phyloP scores from a whole-genome alignment of 2,329 filamentous ascomycete species.

The Pestalotiopsis sp. region DNA sequence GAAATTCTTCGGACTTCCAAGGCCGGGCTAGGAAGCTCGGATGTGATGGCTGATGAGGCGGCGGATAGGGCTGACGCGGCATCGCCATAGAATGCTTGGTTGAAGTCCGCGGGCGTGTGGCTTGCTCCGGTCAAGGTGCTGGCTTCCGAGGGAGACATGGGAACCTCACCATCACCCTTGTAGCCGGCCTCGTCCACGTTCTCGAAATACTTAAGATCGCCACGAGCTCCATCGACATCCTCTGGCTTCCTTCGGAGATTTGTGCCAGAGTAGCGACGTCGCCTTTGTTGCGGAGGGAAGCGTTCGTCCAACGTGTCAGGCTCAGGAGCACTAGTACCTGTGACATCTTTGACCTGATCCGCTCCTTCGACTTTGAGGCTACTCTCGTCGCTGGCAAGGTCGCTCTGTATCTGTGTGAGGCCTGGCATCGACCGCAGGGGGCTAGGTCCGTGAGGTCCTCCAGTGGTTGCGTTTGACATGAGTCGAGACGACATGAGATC shows the following conservation, averaged over 20 bases:
- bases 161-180: slow-evolving; percentile 66
- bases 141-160: slow-evolving; percentile 18
- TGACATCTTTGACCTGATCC: slow-evolving; percentile 51
- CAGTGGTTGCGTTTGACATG: not conserved
- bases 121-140: slow-evolving; percentile 2
- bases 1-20: slow-evolving; percentile 45
- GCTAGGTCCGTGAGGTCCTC: slow-evolving; percentile 17
- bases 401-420: slow-evolving; percentile 33
- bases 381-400: slow-evolving; percentile 30
- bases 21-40: slow-evolving; percentile 37
- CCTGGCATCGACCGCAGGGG: slow-evolving; percentile 23
- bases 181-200: slow-evolving; percentile 85
- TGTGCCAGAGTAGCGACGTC: slow-evolving; percentile 82
- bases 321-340: slow-evolving; percentile 65
- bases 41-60: slow-evolving; percentile 30
- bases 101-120: slow-evolving; percentile 10
- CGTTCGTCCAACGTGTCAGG: slow-evolving; percentile 52
- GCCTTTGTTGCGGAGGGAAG: slow-evolving; percentile 41
- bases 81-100: not conserved
- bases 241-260: slow-evolving; percentile 73
- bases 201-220: slow-evolving; percentile 87
- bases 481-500: slow-evolving; percentile 15
- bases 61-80: slow-evolving; percentile 31
- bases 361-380: slow-evolving; percentile 33
- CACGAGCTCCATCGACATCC: slow-evolving; percentile 69